Evolutionary conservation across 106 monocot genomes (phyloP).

Genomic region (Amphibolis antarctica): DNA sequence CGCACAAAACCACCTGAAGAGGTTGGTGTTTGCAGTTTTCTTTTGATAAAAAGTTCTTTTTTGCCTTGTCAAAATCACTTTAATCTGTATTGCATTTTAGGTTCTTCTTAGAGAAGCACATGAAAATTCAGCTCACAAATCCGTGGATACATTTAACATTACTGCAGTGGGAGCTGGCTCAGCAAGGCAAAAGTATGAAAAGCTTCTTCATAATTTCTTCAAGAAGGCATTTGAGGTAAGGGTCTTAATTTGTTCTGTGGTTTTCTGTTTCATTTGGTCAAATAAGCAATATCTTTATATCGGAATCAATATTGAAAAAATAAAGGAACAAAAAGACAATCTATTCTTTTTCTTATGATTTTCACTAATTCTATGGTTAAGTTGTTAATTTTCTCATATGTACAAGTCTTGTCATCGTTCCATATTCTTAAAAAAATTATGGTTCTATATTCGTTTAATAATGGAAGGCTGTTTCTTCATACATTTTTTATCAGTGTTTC

Average conservation of each 20-base stretch:
- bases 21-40: slow-evolving; percentile 21
- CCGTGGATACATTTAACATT: slow-evolving; percentile 56
- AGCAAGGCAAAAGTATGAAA: slow-evolving; percentile 67
- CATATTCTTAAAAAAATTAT: no score
- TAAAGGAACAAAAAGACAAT: neutral
- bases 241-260: neutral
- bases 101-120: slow-evolving; percentile 65
- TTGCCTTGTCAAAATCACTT: neutral
- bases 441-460: no score
- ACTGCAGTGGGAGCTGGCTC: slow-evolving; percentile 73
- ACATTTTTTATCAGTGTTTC: no score
- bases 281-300: neutral
- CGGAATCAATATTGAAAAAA: neutral
- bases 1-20: slow-evolving; percentile 69
- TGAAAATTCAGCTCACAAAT: slow-evolving; percentile 58
- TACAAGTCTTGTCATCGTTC: no score
- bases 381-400: no score
- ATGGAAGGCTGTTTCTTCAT: no score
- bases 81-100: slow-evolving; percentile 22
- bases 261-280: slow-evolving; percentile 13
- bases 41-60: neutral
- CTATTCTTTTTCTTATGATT: no score
- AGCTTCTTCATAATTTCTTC: slow-evolving; percentile 57
- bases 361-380: no score
- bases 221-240: slow-evolving; percentile 80